A percentile compares a stretch with the other conserved stretches of the same genome.
Evolutionary conservation across 2,329 filamentous ascomycete genomes (phyloP).

Genomic region (Hypoxylon sp.): DNA sequence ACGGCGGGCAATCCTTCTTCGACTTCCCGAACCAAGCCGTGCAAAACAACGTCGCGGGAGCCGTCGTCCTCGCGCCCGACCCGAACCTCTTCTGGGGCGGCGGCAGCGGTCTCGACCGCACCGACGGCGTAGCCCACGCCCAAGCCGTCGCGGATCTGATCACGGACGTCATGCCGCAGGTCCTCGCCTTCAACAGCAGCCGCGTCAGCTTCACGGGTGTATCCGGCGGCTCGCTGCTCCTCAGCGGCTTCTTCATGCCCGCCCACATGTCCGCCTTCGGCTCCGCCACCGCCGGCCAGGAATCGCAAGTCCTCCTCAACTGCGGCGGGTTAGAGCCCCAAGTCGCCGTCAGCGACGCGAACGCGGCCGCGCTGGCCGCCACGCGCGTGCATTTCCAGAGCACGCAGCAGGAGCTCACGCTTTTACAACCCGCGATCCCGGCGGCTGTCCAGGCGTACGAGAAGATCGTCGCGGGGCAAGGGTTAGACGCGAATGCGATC

Average conservation of each 20-base stretch:
- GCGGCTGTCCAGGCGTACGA: slow-evolving; percentile 66
- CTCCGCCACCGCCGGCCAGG: slow-evolving; percentile 46
- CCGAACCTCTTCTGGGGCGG: slow-evolving; percentile 72
- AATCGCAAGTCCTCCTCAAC: slow-evolving; percentile 68
- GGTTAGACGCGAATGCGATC: slow-evolving; percentile 61
- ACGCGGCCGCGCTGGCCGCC: slow-evolving; percentile 58
- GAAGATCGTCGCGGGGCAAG: slow-evolving; percentile 60
- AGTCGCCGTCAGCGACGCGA: slow-evolving; percentile 62
- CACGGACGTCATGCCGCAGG: slow-evolving; percentile 63
- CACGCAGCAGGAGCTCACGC: slow-evolving; percentile 65
- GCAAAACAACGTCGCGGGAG: slow-evolving; percentile 65
- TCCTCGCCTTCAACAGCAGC: slow-evolving; percentile 67
- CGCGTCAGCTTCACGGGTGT: slow-evolving; percentile 72
- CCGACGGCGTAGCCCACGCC: slow-evolving; percentile 69
- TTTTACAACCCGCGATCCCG: slow-evolving; percentile 66
- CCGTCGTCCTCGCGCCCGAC: slow-evolving; percentile 68
- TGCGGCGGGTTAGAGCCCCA: slow-evolving; percentile 70
- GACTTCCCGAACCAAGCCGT: slow-evolving; percentile 70
- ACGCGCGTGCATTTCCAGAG: slow-evolving; percentile 71
- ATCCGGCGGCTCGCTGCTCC: slow-evolving; percentile 67
- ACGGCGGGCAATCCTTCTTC: slow-evolving; percentile 72
- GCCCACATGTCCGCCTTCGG: slow-evolving; percentile 66
- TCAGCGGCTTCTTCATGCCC: slow-evolving; percentile 71
- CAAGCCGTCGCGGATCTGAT: slow-evolving; percentile 69
- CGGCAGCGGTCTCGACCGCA: slow-evolving; percentile 65